These are phyloP conservation scores for Parietaria judaica DNA, from an alignment of 306 rosid species.

Conservation along the genomic window DNA sequence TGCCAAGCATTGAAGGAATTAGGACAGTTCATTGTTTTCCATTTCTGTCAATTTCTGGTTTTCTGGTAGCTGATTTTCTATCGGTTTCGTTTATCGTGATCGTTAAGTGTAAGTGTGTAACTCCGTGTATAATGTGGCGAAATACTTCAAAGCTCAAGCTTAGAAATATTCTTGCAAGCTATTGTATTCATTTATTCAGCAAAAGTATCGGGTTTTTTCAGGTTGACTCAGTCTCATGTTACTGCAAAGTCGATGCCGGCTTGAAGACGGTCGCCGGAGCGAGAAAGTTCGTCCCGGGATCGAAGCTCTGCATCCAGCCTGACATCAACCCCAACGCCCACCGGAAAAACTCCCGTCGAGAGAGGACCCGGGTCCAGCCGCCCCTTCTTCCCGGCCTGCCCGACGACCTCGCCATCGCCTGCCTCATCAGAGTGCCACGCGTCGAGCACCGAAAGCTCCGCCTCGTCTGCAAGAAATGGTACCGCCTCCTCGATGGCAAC, in stretches of 20 bases:
- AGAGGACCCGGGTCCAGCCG: slow-evolving; percentile 81
- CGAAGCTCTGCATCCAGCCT: slow-evolving; percentile 93
- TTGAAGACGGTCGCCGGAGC: slow-evolving; percentile 95
- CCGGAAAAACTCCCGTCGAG: slow-evolving; percentile 64
- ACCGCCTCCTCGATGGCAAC: slow-evolving; percentile 83
- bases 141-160: not conserved
- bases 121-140: not conserved
- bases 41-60: not conserved
- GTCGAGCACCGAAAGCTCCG: slow-evolving; percentile 89
- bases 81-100: not conserved
- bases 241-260: slow-evolving; percentile 94
- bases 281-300: slow-evolving; percentile 90
- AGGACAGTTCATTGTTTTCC: not conserved
- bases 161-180: not conserved
- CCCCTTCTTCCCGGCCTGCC: slow-evolving; percentile 98
- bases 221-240: slow-evolving; percentile 98
- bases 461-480: slow-evolving; percentile 93
- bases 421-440: slow-evolving; percentile 89
- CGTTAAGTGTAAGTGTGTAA: not conserved
- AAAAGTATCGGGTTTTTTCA: slow-evolving; percentile 20
- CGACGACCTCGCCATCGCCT: slow-evolving; percentile 97
- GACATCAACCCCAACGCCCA: slow-evolving; percentile 95
- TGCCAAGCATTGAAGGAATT: not conserved
- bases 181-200: not conserved
- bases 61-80: not conserved